A percentile compares a stretch with the other conserved stretches of the same genome.
These are phyloP conservation scores for Penicillium simplicissimum DNA, from an alignment of 495 filamentous ascomycete species.

Conservation along the genomic window DNA sequence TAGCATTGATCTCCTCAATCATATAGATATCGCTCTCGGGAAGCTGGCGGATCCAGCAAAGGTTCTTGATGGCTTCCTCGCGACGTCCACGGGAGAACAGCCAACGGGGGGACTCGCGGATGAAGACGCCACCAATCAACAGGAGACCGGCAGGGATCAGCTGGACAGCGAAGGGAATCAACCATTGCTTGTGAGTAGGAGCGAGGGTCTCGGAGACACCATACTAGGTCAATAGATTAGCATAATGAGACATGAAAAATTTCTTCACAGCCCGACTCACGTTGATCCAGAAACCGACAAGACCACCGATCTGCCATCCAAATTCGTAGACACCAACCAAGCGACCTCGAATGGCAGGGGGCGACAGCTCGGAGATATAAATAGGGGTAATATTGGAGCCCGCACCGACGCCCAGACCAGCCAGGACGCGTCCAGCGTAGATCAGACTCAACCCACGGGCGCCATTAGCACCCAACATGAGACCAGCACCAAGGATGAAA, in stretches of 20 bases:
- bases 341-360: slow-evolving; percentile 75
- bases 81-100: slow-evolving; percentile 49
- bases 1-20: slow-evolving; percentile 61
- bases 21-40: slow-evolving; percentile 61
- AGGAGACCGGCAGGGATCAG: slow-evolving; percentile 53
- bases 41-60: slow-evolving; percentile 66
- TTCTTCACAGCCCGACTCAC: slow-evolving; percentile 25
- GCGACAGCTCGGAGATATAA: slow-evolving; percentile 77
- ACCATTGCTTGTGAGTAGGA: slow-evolving; percentile 49
- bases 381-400: slow-evolving; percentile 74
- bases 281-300: slow-evolving; percentile 76
- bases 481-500: slow-evolving; percentile 64
- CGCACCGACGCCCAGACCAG: slow-evolving; percentile 74
- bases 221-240: slow-evolving; percentile 32
- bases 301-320: slow-evolving; percentile 70
- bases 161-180: slow-evolving; percentile 58
- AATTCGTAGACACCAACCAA: slow-evolving; percentile 75
- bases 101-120: slow-evolving; percentile 60
- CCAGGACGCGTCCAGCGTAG: slow-evolving; percentile 68
- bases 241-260: not conserved
- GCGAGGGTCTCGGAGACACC: slow-evolving; percentile 38
- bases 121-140: slow-evolving; percentile 47
- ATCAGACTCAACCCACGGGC: slow-evolving; percentile 61
- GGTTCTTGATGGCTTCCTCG: slow-evolving; percentile 56
- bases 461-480: slow-evolving; percentile 61